Base-by-base conservation (phyloP, 2,329 filamentous ascomycete genomes). In the Neofusicoccum kwambonambiense region DNA sequence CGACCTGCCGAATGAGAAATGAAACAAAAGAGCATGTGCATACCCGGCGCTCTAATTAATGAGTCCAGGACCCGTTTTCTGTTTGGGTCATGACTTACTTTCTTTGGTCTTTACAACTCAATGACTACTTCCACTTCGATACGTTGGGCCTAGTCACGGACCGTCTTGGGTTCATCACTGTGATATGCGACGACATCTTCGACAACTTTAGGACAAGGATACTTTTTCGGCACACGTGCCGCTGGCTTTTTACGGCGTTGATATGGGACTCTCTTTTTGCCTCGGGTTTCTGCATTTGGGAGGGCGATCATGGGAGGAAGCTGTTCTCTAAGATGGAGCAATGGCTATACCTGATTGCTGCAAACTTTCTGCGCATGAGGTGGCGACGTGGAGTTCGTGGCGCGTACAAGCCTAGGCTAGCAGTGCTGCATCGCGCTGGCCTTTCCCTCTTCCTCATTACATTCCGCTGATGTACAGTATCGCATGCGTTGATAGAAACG, bases 391-490 rank as follows among this genome's bases (percentile, higher is more conserved):
- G 54, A 27, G 54, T 58, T 58, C 39, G 27, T 58, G 39, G 54
- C 39, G 54, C 22, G 39, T 35, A 45, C 12, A 12, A 42, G 39
- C 39, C 22, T 13, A 19, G 27, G 15, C 35, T 19, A 19, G 39
- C 39, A 45, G 54, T 37, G 27, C 39, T 58, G 6, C 15, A 19
- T 31, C 5, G 39, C 15, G 22, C 54, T 12, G 11, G 6, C 15
- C n/a, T 11, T 12, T 41, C 13, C 44, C 15, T n/a, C 9, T 34
- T 44, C 17, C 19, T 17, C 39, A 27, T 44, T 31, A 57, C 22
- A 31, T 11, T 57, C 13, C 22, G 52, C 42, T 57, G 39, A 57
- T 57, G 52, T 57, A 44, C 15, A 57, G 52, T 44, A 58, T 27
- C 19, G 52, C 41, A 22, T 42, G 37, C 37, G 37, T 19, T 56